These are phyloP conservation scores for Podospora didyma DNA, from an alignment of 495 filamentous ascomycete species.

Conservation along the genomic window DNA sequence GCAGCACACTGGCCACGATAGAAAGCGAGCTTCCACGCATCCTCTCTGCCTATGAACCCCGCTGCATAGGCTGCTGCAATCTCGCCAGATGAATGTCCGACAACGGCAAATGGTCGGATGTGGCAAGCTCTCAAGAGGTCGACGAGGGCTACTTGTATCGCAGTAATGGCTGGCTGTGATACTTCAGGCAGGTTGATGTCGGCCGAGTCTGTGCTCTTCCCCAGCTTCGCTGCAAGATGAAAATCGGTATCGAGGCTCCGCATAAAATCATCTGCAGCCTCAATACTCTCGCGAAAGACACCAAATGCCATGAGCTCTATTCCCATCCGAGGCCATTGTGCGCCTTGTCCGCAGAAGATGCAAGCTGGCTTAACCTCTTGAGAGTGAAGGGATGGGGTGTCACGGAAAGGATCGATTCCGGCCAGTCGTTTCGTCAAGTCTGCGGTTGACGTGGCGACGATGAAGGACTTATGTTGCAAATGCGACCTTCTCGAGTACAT, in stretches of 20 bases:
- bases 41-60: conserved; percentile 38
- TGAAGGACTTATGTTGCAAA: conserved; percentile 17
- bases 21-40: conserved; percentile 48
- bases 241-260: not conserved
- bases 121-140: conserved; percentile 47
- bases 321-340: conserved; percentile 44
- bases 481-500: conserved; percentile 23
- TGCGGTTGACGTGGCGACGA: conserved; percentile 14
- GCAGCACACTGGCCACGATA: conserved; percentile 30
- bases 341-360: conserved; percentile 23
- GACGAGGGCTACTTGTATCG: conserved; percentile 50
- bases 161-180: conserved; percentile 42
- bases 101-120: conserved; percentile 40
- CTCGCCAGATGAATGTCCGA: conserved; percentile 61
- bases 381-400: conserved; percentile 4
- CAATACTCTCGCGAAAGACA: conserved; percentile 23
- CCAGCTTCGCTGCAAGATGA: conserved; percentile 2
- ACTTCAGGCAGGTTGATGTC: conserved; percentile 17
- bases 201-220: not conserved
- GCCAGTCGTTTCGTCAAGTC: conserved; percentile 11
- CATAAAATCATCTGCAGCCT: conserved; percentile 14
- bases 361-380: not conserved
- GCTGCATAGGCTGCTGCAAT: conserved; percentile 48
- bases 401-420: not conserved
- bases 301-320: conserved; percentile 23